These are phyloP conservation scores for Vitis hybrid DNA, from an alignment of 177 flowering plant species.

Conservation along the genomic window DNA sequence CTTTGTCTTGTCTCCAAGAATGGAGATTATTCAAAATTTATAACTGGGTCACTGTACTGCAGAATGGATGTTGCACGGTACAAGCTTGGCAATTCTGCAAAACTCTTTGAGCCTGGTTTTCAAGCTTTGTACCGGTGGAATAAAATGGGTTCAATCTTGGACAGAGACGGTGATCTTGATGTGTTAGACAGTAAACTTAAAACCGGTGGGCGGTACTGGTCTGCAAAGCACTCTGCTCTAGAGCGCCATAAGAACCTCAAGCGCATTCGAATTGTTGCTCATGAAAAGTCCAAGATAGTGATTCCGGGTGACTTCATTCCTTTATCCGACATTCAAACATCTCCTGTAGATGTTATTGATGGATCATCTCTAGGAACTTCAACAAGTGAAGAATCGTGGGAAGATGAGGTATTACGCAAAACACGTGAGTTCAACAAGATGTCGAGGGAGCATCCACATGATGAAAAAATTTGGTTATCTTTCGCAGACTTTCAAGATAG, in stretches of 20 bases:
- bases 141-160: slow-evolving; percentile 30
- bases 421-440: slow-evolving; percentile 81
- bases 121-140: slow-evolving; percentile 24
- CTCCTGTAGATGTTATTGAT: slow-evolving; percentile 22
- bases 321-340: slow-evolving; percentile 28
- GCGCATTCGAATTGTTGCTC: slow-evolving; percentile 43
- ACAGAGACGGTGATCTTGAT: slow-evolving; percentile 71
- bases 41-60: slow-evolving; percentile 17
- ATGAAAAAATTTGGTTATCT: slow-evolving; percentile 75
- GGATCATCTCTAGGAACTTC: slow-evolving; percentile 12
- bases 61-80: slow-evolving; percentile 91
- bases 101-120: slow-evolving; percentile 21
- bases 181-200: slow-evolving; percentile 58
- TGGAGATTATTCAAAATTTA: too few species aligned
- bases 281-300: slow-evolving; percentile 14
- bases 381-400: slow-evolving; percentile 84
- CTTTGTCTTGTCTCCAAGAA: too few species aligned
- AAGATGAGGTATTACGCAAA: slow-evolving; percentile 79
- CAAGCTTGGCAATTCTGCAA: slow-evolving; percentile 35
- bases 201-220: slow-evolving; percentile 86
- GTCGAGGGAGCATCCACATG: slow-evolving; percentile 81
- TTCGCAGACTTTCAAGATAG: slow-evolving; percentile 92
- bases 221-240: slow-evolving; percentile 64
- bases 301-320: slow-evolving; percentile 60
- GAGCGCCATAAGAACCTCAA: slow-evolving; percentile 74